phyloP scores from a whole-genome alignment of 345 rosid species.

The Melaleuca quinquenervia region DNA sequence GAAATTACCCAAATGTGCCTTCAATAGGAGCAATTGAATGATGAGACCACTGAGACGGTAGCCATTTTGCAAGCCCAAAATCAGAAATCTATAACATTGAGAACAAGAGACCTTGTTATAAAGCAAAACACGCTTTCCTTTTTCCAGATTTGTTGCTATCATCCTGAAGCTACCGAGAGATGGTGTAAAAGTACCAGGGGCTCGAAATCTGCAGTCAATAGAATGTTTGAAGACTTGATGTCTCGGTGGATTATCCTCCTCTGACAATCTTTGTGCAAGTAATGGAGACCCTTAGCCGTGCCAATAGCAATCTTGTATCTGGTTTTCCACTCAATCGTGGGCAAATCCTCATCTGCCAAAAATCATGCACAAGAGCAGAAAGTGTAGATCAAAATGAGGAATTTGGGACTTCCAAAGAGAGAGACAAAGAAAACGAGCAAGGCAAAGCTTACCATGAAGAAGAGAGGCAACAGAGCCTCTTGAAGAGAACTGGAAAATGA shows the following conservation, averaged over 20 bases:
- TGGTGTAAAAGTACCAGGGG: slow-evolving; percentile 35
- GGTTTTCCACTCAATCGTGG: slow-evolving; percentile 57
- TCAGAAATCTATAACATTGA: slow-evolving; percentile 56
- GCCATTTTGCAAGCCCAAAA: slow-evolving; percentile 97
- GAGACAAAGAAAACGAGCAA: neutral
- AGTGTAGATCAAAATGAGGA: neutral
- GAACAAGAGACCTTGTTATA: neutral
- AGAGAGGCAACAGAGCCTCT: slow-evolving; percentile 88
- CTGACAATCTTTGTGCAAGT: slow-evolving; percentile 85
- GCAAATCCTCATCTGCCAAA: slow-evolving; percentile 32
- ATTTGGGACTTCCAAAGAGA: neutral
- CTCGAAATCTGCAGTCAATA: slow-evolving; percentile 67
- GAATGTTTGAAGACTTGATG: slow-evolving; percentile 82
- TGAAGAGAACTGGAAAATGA: slow-evolving; percentile 76
- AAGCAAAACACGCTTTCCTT: neutral
- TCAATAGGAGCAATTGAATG: slow-evolving; percentile 97
- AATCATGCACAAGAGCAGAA: neutral
- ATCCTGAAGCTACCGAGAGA: neutral
- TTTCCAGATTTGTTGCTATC: neutral
- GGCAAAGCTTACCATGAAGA: slow-evolving; percentile 58
- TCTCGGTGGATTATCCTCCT: slow-evolving; percentile 95
- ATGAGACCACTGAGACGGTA: slow-evolving; percentile 97
- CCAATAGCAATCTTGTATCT: slow-evolving; percentile 76
- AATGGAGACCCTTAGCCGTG: slow-evolving; percentile 78
- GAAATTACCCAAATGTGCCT: slow-evolving; percentile 83